Conservation (phyloP, 306 rosid species). For the Psophocarpus tetragonolobus region DNA sequence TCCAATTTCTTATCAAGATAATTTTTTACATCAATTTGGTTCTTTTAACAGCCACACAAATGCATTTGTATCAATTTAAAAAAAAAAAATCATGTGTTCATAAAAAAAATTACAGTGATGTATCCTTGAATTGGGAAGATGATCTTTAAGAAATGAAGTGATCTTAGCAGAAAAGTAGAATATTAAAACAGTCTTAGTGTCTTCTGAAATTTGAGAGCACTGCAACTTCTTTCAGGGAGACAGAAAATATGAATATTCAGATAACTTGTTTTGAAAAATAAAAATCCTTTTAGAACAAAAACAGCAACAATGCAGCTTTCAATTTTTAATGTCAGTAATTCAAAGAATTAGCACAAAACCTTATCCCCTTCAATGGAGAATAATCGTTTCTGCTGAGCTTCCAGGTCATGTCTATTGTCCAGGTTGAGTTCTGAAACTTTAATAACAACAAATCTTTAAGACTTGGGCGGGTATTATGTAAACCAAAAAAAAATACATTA, state of each 20-base stretch:
- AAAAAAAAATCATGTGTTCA: not conserved
- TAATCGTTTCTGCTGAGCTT: constrained; percentile 42
- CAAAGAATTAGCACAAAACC: constrained; percentile 51
- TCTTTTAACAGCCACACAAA: not conserved
- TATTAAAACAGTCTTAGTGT: not conserved
- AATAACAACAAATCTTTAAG: constrained; percentile 24
- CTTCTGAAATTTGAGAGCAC: constrained; percentile 8
- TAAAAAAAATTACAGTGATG: not conserved
- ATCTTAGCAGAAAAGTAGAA: constrained; percentile 13
- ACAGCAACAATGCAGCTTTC: not conserved
- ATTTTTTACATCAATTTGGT: not conserved
- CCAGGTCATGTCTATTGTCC: constrained; percentile 38
- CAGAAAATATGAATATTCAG: not conserved
- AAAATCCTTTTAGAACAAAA: not conserved
- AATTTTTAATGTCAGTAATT: not conserved
- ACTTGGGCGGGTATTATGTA: constrained; percentile 4
- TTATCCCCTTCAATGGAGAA: constrained; percentile 42
- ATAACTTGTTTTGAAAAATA: not conserved
- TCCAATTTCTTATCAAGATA: constrained; percentile 1
- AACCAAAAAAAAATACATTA: constrained; percentile 19
- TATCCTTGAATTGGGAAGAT: not conserved
- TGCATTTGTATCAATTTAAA: not conserved
- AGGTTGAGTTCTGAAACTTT: constrained; percentile 53
- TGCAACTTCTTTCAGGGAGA: not conserved
- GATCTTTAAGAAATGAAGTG: not conserved